These are phyloP conservation scores for Dactylellina haptotyla DNA, from an alignment of 2,329 filamentous ascomycete genomes.

Conservation along the genomic window DNA sequence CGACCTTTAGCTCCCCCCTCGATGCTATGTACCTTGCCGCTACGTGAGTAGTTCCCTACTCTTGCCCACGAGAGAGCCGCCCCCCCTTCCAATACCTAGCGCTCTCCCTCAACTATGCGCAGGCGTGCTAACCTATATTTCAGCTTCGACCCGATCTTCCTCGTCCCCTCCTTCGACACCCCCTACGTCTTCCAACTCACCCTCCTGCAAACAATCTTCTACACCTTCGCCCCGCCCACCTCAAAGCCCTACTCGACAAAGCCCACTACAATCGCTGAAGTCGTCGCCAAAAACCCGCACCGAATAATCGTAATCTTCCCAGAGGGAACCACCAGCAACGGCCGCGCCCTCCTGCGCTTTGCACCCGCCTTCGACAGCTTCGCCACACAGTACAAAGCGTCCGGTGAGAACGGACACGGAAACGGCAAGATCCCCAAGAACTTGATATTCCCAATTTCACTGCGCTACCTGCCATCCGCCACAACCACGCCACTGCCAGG, in stretches of 20 bases:
- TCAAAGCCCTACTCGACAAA: conserved; percentile 64
- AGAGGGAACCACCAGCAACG: conserved; percentile 93
- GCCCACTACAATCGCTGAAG: conserved; percentile 71
- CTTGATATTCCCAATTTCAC: conserved; percentile 87
- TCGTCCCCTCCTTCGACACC: conserved; percentile 79
- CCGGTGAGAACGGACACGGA: conserved; percentile 34
- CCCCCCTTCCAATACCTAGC: too few relatives aligned
- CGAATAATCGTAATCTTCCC: conserved; percentile 88
- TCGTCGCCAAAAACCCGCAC: conserved; percentile 75
- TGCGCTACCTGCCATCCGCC: conserved; percentile 88
- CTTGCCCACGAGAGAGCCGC: not conserved
- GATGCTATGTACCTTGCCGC: conserved; percentile 93
- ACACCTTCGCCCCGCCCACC: conserved; percentile 73
- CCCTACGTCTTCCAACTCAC: conserved; percentile 79
- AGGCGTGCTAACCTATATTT: too few relatives aligned
- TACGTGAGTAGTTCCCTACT: conserved; percentile 63
- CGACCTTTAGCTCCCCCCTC: conserved; percentile 90
- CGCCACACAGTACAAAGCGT: conserved; percentile 64
- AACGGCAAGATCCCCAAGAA: conserved; percentile 60
- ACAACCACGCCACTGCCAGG: conserved; percentile 89
- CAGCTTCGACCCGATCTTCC: conserved; percentile 98
- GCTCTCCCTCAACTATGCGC: too few relatives aligned
- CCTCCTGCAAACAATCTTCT: conserved; percentile 77
- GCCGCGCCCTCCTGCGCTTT: conserved; percentile 85
- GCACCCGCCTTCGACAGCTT: conserved; percentile 78